phyloP scores from a whole-genome alignment of 345 rosid genomes.

The Eucalyptus caleyi region DNA sequence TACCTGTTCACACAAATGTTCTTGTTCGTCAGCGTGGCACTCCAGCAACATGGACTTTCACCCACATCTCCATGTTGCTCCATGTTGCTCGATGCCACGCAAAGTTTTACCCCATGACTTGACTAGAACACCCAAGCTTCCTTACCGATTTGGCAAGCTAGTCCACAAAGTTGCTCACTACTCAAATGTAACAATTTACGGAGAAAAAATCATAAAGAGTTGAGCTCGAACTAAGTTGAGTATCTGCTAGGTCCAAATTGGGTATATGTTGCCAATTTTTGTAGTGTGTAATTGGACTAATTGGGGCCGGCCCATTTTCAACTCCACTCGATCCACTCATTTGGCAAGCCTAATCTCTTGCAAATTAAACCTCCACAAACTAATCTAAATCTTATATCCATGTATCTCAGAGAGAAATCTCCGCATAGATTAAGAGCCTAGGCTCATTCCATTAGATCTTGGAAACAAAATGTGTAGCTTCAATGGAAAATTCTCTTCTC shows the following conservation, averaged over 20 bases:
- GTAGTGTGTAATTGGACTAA: background rate
- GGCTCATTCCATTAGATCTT: background rate
- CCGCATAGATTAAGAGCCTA: accelerated
- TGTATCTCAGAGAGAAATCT: background rate
- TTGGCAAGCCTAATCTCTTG: background rate
- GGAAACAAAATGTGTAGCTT: too few relatives aligned
- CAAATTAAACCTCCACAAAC: background rate
- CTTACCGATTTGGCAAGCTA: accelerated
- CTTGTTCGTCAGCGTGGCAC: accelerated
- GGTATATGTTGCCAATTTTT: background rate
- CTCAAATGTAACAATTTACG: background rate
- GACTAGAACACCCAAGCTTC: too few relatives aligned
- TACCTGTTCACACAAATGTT: too few relatives aligned
- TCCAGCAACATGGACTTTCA: too few relatives aligned
- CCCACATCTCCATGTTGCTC: too few relatives aligned
- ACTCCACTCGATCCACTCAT: accelerated
- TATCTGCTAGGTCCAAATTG: too few relatives aligned
- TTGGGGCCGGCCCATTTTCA: too few relatives aligned
- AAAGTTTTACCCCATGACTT: too few relatives aligned
- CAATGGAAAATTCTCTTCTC: background rate
- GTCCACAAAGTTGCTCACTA: background rate
- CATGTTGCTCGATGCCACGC: too few relatives aligned
- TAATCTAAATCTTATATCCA: too few relatives aligned
- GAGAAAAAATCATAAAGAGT: background rate
- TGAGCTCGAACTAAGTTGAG: accelerated